Base-by-base conservation (phyloP, 2,329 filamentous ascomycete species). In the Fusarium clavum region DNA sequence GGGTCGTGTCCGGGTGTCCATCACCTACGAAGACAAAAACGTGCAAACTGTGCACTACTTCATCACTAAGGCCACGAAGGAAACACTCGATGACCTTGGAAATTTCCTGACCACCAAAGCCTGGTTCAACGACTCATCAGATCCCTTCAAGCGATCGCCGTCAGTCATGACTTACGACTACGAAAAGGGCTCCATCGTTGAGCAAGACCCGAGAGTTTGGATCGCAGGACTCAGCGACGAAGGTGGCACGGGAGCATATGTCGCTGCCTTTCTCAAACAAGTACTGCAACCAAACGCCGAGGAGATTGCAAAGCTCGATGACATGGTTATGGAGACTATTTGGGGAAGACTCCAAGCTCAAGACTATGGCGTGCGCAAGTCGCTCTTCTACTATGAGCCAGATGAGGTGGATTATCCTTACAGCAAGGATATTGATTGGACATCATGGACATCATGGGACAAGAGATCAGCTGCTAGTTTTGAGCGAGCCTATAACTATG, bases 161-260 rank as follows among this genome's bases (percentile, higher is more conserved):
- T 89, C 87, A 0, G 81, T 88, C 61, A 85, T 90, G 77, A 84
- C 83, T 0, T 90, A 88, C 65, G 87, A 90, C 70, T 84, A 78
- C 73, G 87, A 82, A 76, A 82, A 69, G 5, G 74, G 76, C 8
- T 68, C 78, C 10, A 80, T 81, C 25, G 83, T 86, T 5, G 75
- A 78, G 30, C 84, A 85, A 53, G 83, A 86, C 34, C 60, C 79
- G 2, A 82, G 88, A 2, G 86, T 83, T 9, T 90, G 87, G 87
- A 84, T 90, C 7, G 83, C 87, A 1, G 88, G 88, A 0, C 79
- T 90, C 1, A 88, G 86, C 58, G 87, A 90, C 60, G 88, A 90
- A 76, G 87, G 81, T 1, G 88, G 88, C 2, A 84, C 85, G 0
- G 87, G 87, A 2, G 83, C 86, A 0, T 89, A 84, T 64, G 81